Evolutionary conservation across 371 early-diverging fungal species (phyloP), one percentile per base, ranked within the genome.

Genomic region (Sporodiniella umbellata): DNA sequence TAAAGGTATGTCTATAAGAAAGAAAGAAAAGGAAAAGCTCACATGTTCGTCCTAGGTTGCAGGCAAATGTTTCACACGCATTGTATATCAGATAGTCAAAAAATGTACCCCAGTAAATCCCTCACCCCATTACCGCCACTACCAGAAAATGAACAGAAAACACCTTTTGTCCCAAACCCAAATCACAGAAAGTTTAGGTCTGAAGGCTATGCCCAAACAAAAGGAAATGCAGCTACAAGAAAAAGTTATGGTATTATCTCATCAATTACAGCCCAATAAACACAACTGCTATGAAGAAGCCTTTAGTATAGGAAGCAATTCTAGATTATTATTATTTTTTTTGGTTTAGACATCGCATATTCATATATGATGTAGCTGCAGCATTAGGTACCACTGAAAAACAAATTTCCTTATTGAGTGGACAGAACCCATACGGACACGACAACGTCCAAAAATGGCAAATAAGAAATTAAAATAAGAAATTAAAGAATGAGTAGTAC

Each of bases 171-270:
- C 15, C 35, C 23, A 22, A 1, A 2, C 28, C 37, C n/a, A 8
- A 31, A 33, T 18, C 43, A 44, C 18, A 33, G 30, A 43, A 43
- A 44, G 10, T 51, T 43, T 17, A 44, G 31, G 18, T 43, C 52
- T 5, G 52, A 51, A 19, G 44, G 52, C 25, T 51, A 51, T 51
- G n/a, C 35, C 14, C 33, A 22, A 4, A 24, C 33, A 33, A 51
- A 51, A 24, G 24, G 17, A 10, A 17, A 17, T 12, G 18, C 33
- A 2, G 21, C 23, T 11, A 25, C 26, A 39, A 35, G 44, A 17
- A 43, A n/a, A 15, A 35, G 15, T n/a, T 35, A n/a, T n/a, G 15
- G 33, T 15, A 10, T 43, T 8, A 31, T 8, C 3, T 42, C 52
- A n/a, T 51, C 52, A 5, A 44, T 51, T 14, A 51, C 42, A 42